These are phyloP conservation scores for Fraxinus greggii DNA, from an alignment of 305 asterid genomes.

Conservation along the genomic window DNA sequence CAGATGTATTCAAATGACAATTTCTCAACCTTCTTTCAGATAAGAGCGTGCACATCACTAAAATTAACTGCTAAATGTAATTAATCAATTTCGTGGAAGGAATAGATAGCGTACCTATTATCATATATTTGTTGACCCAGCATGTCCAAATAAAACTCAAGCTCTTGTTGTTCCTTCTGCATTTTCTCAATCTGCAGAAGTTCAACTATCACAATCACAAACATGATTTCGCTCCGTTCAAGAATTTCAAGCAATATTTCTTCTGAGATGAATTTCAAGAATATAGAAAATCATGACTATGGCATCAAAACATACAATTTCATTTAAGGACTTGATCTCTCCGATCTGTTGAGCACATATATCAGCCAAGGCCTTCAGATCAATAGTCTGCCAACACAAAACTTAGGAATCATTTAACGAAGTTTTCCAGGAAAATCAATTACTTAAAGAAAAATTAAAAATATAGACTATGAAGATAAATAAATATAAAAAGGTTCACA, in stretches of 20 bases:
- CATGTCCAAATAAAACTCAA: constrained; percentile 77
- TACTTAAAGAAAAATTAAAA: neutral
- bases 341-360: constrained; percentile 52
- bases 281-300: constrained; percentile 17
- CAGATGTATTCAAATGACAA: constrained; percentile 3
- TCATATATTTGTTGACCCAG: constrained; percentile 76
- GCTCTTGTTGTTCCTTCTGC: constrained; percentile 82
- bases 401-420: neutral
- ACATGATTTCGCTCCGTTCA: neutral
- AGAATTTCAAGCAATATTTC: constrained; percentile 1
- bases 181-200: constrained; percentile 66
- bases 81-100: constrained; percentile 14
- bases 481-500: neutral
- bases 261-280: neutral
- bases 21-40: neutral
- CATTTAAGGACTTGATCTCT: constrained; percentile 67
- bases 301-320: constrained; percentile 49
- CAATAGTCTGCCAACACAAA: constrained; percentile 63
- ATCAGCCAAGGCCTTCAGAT: constrained; percentile 56
- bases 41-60: neutral
- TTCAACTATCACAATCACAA: constrained; percentile 29
- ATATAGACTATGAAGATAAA: constrained; percentile 1
- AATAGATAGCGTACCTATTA: constrained; percentile 51
- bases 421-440: constrained; percentile 14
- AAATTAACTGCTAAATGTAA: neutral